These are phyloP conservation scores for Aethionema arabicum DNA, from an alignment of 345 rosid species.

Conservation along the genomic window DNA sequence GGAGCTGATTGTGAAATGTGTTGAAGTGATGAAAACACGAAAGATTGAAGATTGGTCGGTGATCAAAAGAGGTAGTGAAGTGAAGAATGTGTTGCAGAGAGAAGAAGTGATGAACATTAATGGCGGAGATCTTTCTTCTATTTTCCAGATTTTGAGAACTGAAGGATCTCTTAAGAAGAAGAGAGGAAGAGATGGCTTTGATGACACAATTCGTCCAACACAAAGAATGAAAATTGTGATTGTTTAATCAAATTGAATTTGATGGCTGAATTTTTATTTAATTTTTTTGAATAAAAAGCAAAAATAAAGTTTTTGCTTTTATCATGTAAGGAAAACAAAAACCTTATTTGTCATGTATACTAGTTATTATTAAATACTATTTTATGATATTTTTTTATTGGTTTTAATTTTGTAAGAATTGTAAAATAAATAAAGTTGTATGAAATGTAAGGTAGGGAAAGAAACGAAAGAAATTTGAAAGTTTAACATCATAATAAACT, in stretches of 20 bases:
- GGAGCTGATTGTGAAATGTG: slow-evolving; percentile 23
- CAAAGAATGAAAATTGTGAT: slow-evolving; percentile 15
- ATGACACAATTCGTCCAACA: slow-evolving; percentile 1
- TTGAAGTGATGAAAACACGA: not conserved
- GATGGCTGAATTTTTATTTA: too few relatives aligned
- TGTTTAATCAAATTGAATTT: not conserved
- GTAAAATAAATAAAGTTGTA: too few relatives aligned
- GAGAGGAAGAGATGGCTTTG: slow-evolving; percentile 34
- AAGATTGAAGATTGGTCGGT: not conserved
- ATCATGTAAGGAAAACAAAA: too few relatives aligned
- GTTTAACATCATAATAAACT: too few relatives aligned
- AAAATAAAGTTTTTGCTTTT: too few relatives aligned
- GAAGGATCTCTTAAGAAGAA: slow-evolving; percentile 37
- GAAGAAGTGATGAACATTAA: slow-evolving; percentile 11
- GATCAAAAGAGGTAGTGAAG: not conserved
- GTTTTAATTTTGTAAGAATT: too few relatives aligned
- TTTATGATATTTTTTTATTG: too few relatives aligned
- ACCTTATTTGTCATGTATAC: too few relatives aligned
- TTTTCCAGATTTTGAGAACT: slow-evolving; percentile 34
- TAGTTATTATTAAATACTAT: too few relatives aligned
- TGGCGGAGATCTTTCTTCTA: slow-evolving; percentile 38
- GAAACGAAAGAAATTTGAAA: too few relatives aligned
- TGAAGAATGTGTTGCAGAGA: not conserved
- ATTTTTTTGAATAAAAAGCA: too few relatives aligned
- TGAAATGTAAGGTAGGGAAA: too few relatives aligned